phyloP scores from a whole-genome alignment of 495 filamentous ascomycete species.

The Penicillium argentinense region DNA sequence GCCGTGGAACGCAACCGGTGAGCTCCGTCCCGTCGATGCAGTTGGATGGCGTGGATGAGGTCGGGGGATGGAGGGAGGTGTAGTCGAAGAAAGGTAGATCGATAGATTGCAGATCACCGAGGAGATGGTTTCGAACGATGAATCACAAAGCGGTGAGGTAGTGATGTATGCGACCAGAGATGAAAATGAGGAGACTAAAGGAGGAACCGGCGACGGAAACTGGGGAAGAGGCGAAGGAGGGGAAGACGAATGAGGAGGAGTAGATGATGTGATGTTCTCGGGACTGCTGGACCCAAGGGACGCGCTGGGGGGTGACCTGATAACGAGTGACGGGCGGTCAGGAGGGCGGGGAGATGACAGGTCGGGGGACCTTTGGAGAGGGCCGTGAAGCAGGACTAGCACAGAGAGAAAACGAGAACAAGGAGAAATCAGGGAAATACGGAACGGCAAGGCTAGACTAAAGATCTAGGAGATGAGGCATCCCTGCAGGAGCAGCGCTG shows the following conservation, averaged over 20 bases:
- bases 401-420: neutral
- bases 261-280: constrained; percentile 39
- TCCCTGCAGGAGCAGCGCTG: too few relatives aligned
- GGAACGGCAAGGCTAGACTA: too few relatives aligned
- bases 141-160: constrained; percentile 32
- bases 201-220: neutral
- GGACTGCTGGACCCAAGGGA: constrained; percentile 33
- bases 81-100: too few relatives aligned
- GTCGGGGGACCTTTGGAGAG: constrained; percentile 1
- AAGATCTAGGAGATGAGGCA: too few relatives aligned
- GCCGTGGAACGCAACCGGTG: constrained; percentile 15
- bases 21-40: constrained; percentile 5
- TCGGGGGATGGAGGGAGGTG: too few relatives aligned
- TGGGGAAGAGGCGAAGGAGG: constrained; percentile 11
- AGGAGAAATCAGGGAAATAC: neutral
- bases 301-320: constrained; percentile 36
- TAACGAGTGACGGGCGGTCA: constrained; percentile 42
- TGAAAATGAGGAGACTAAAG: constrained; percentile 1
- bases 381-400: too few relatives aligned
- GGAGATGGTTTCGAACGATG: constrained; percentile 4
- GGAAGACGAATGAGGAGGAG: constrained; percentile 19
- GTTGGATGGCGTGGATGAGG: constrained; percentile 2
- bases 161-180: constrained; percentile 12
- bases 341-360: constrained; percentile 25
- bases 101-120: too few relatives aligned